Conservation (phyloP, 1,284 basidiomycete species). For the Ceratobasidium sp. region DNA sequence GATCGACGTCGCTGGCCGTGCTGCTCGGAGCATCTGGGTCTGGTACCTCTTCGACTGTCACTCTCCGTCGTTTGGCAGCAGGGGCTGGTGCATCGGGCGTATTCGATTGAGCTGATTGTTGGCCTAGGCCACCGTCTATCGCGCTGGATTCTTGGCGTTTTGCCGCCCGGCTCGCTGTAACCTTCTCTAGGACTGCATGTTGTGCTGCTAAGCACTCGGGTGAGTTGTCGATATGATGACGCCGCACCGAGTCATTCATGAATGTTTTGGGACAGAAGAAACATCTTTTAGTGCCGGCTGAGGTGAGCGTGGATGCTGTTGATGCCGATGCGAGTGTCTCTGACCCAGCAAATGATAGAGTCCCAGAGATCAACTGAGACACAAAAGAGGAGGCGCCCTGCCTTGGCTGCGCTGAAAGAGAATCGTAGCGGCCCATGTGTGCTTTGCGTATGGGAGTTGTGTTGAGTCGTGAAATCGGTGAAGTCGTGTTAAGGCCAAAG, state of each 20-base stretch:
- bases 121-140: too few species aligned
- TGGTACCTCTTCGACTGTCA: background rate
- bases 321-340: background rate
- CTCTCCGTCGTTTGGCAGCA: background rate
- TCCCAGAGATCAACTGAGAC: background rate
- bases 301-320: background rate
- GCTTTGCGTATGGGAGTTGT: too few species aligned
- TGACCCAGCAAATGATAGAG: background rate
- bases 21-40: background rate
- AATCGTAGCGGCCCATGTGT: too few species aligned
- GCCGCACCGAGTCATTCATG: background rate
- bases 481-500: too few species aligned
- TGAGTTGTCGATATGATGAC: background rate
- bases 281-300: too few species aligned
- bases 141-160: too few species aligned
- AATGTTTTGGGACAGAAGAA: background rate
- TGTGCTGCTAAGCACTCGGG: background rate
- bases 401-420: too few species aligned
- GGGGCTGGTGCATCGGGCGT: too few species aligned
- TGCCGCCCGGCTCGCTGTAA: too few species aligned
- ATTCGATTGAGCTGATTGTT: too few species aligned
- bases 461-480: too few species aligned
- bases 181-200: background rate
- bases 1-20: background rate
- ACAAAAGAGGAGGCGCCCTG: too few species aligned